Evolutionary conservation across 2,329 filamentous ascomycete species (phyloP), one percentile per base, ranked within the genome.

Genomic region (Amauroascus verrucosus): DNA sequence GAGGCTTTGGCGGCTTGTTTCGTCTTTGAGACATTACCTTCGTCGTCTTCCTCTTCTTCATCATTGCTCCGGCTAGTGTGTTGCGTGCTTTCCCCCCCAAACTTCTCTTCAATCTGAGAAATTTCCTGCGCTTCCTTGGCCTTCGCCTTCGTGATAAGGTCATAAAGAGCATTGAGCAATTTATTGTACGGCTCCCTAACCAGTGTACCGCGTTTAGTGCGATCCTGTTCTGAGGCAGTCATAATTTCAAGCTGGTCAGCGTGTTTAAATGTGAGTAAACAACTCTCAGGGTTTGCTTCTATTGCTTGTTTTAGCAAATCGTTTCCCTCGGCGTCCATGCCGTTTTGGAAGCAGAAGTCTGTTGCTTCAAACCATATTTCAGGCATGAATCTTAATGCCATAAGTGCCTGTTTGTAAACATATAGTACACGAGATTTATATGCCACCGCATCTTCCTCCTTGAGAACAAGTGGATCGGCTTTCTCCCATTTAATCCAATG

Each of bases 401-500:
- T 95, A 45, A 95, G 73, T 3, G 91, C 88, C 67, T 96, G 91
- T 67, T 89, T 93, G 75, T 95, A 97, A 58, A 88, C 85, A 67
- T 94, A 95, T 6, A 96, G 70, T 40, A 97, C 80, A 38, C 93
- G 84, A 59, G 85, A 79, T 60, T 85, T 85, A 70, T 85, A 93
- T 6, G 80, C 77, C 50, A 82, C 78, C 2, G 79, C 75, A 61
- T 97, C 90, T 51, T 97, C 90, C 1, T 84, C 77, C 64, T 87
- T 86, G 51, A 97, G 74, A 22, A 95, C 87, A 2, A 98, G 75
- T 1, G 88, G 89, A 64, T 98, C 93, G 16, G 86, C 84, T 69
- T 91, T 95, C 70, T 98, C 93, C 89, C 90, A 98, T 3, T 83
- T 76, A 59, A 98, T 85, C 93, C 94, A 98, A 59, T 80, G 83